Base-by-base conservation (phyloP, 1,284 basidiomycete genomes). In the Cutaneotrichosporon mucoides region DNA sequence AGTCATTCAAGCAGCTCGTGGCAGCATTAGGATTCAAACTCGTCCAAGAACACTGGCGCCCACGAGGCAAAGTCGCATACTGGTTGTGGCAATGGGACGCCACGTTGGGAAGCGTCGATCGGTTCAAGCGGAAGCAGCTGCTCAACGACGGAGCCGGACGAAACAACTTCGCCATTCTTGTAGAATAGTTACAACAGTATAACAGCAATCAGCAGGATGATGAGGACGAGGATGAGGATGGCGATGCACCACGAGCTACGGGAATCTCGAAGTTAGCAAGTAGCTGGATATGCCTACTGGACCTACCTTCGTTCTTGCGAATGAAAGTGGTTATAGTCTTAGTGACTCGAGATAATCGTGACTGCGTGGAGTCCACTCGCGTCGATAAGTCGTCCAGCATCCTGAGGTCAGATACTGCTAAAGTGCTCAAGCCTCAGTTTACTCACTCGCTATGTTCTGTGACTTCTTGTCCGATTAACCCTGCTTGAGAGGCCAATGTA, bases 391-490 rank as follows among this genome's bases (percentile, higher is more conserved):
- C 91, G 41, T 85, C 87, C 0, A 96, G 81, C 84, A 96, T 85
- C 68, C 91, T 66, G 11, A 24, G 5, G 53, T 53, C 45, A 55
- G 52, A 6, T 34, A 36, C 34, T n/a, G 12, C 12, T 15, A 7
- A n/a, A 11, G 16, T 13, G 12, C 6, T 37, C 24, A 0, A 13
- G 77, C 24, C 24, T 24, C 24, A 24, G 24, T 24, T 24, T 24
- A 24, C 86, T 60, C 65, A 93, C 92, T 90, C 89, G 66, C 87
- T 89, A 66, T 95, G 92, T 73, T 93, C 90, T 5, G 75, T 80
- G 48, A 95, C 89, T 73, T 96, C 92, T 54, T 84, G 85, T 0
- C 92, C 92, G 84, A 96, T 95, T 45, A 95, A 79, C 5, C 88
- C 89, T 1, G 92, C 92, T 77, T 96, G 93, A 64, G 89, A 86